Conservation (phyloP, 2,329 filamentous ascomycete genomes). For the Fragosphaeria purpurea region DNA sequence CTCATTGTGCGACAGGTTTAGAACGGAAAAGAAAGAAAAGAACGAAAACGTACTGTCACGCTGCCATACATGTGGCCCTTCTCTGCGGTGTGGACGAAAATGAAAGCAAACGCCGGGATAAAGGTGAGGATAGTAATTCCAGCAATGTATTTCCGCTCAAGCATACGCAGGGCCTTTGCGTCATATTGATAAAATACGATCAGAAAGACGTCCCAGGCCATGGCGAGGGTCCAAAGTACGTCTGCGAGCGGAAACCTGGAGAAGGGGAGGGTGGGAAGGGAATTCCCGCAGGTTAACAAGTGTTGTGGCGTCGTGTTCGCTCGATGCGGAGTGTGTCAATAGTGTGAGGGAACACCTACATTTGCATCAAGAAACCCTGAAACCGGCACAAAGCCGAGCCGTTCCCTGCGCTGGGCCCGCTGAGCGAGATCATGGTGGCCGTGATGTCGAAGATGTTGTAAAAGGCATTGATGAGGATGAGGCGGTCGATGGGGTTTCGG, state of each 20-base stretch:
- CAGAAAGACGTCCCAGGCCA: conserved; percentile 26
- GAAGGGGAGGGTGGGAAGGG: background rate
- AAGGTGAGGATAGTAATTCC: conserved; percentile 21
- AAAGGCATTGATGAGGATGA: conserved; percentile 28
- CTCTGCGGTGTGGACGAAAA: conserved; percentile 21
- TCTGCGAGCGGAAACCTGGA: conserved; percentile 27
- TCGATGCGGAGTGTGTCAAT: too few species aligned
- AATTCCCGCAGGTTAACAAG: background rate
- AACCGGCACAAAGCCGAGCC: conserved; percentile 25
- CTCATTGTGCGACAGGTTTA: background rate
- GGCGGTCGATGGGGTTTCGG: conserved; percentile 27
- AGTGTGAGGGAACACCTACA: conserved; percentile 15
- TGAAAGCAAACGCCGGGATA: conserved; percentile 23
- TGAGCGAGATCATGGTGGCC: conserved; percentile 28
- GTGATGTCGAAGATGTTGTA: conserved; percentile 27
- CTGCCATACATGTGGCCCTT: conserved; percentile 27
- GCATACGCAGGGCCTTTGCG: conserved; percentile 18
- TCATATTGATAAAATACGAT: conserved; percentile 27
- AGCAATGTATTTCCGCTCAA: conserved; percentile 23
- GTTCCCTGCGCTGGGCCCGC: conserved; percentile 24
- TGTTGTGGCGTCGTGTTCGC: too few species aligned
- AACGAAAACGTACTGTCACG: conserved; percentile 20
- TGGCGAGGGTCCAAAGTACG: conserved; percentile 27
- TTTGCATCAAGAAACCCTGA: conserved; percentile 27
- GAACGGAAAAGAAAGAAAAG: background rate